These are phyloP conservation scores for Chernovozyma aurita DNA, from an alignment of 1,139 yeast species.

Conservation along the genomic window DNA sequence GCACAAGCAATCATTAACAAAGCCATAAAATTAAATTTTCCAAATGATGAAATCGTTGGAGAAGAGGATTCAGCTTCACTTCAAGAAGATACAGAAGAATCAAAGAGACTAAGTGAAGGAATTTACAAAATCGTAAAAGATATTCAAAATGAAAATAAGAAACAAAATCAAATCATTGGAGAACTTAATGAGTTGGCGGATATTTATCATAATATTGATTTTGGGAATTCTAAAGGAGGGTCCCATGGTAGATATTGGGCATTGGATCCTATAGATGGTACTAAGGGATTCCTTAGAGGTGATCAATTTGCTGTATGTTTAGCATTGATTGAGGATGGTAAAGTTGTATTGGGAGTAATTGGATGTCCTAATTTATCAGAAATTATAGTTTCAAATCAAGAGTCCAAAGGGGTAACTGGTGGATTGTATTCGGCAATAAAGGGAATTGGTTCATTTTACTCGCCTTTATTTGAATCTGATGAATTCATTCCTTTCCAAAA, in stretches of 20 bases:
- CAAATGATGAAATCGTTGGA: slow-evolving; percentile 83
- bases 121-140: slow-evolving; percentile 48
- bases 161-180: slow-evolving; percentile 28
- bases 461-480: slow-evolving; percentile 33
- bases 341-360: slow-evolving; percentile 83
- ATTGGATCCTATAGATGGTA: slow-evolving; percentile 96
- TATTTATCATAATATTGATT: slow-evolving; percentile 66
- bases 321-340: slow-evolving; percentile 81
- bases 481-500: slow-evolving; percentile 34
- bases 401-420: slow-evolving; percentile 44
- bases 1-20: slow-evolving; percentile 91
- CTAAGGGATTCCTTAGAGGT: slow-evolving; percentile 92
- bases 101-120: slow-evolving; percentile 28
- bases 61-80: slow-evolving; percentile 83
- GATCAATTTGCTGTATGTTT: slow-evolving; percentile 97
- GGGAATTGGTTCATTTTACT: slow-evolving; percentile 68
- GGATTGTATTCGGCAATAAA: slow-evolving; percentile 74
- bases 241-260: slow-evolving; percentile 88
- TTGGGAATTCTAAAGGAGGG: slow-evolving; percentile 79
- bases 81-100: slow-evolving; percentile 40
- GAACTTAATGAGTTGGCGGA: slow-evolving; percentile 40
- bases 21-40: slow-evolving; percentile 76
- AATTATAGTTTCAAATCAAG: slow-evolving; percentile 35
- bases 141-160: slow-evolving; percentile 35
- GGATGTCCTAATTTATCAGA: slow-evolving; percentile 91